Evolutionary conservation across 1,139 yeast genomes (phyloP), one percentile per base, ranked within the genome.

Genomic region (Sugiyamaella novakii): DNA sequence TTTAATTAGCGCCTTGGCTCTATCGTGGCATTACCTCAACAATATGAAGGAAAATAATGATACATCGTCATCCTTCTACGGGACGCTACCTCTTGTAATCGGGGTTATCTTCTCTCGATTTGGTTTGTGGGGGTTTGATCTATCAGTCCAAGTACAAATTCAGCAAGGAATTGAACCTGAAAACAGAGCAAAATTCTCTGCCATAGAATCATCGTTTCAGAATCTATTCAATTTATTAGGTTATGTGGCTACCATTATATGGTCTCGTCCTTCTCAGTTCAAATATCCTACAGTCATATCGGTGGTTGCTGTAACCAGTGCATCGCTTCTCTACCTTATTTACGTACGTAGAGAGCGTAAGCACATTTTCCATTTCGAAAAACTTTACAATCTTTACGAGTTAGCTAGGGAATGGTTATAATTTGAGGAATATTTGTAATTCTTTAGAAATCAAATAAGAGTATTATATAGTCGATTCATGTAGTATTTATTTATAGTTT

Each of bases 101-200:
- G 70, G 68, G 33, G 67, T 67, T 14, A 64, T 69, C 5, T 41
- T 69, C n/a, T 64, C 70, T 12, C 59, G 74, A 11, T 51, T 70
- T 21, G 74, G 74, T 1, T 58, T 71, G 3, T 71, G 74, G 74
- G 73, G 74, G 12, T 69, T 67, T 54, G 73, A 70, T 49, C 57
- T 70, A 18, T 55, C 70, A 12, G 61, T 64, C 2, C 72, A 69
- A 49, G 58, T 65, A 24, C 58, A 62, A 12, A 59, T 70, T 22
- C 72, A 67, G 42, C 57, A 65, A 15, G 60, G 61, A 30, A 68
- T 69, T 25, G 61, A 58, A 12, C 59, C 59, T 34, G 62, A 59
- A 5, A 54, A 59, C 19, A 58, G 73, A 24, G 69, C 69, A 21
- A 54, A 57, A 15, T 70, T 66, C 31, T 66, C 73, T 3, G 55